phyloP scores from a whole-genome alignment of 1,284 basidiomycete genomes.

The Phellopilus nigrolimitatus region DNA sequence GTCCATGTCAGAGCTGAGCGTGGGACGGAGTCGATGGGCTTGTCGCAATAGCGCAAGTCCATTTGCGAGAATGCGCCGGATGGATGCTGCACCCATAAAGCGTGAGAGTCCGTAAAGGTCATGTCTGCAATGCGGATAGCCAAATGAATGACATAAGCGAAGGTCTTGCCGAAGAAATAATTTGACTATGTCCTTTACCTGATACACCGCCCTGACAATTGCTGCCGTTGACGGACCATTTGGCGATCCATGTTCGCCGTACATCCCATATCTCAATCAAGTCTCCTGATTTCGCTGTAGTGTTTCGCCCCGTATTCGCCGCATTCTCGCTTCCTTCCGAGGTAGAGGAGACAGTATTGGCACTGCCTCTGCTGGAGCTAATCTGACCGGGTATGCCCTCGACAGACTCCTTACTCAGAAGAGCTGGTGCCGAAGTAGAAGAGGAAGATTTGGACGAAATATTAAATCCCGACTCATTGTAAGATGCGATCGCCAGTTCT shows the following conservation, averaged over 20 bases:
- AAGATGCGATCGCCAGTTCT: slow-evolving; percentile 71
- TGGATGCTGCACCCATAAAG: slow-evolving; percentile 72
- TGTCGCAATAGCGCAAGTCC: slow-evolving; percentile 60
- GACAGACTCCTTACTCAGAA: slow-evolving; percentile 3
- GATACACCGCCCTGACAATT: slow-evolving; percentile 64
- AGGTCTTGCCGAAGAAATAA: not conserved
- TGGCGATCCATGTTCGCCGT: slow-evolving; percentile 73
- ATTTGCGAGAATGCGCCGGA: slow-evolving; percentile 80
- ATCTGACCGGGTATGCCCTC: slow-evolving; percentile 6
- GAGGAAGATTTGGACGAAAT: slow-evolving; percentile 26
- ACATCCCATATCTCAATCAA: slow-evolving; percentile 87
- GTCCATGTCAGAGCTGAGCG: slow-evolving; percentile 69
- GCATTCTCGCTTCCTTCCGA: slow-evolving; percentile 20
- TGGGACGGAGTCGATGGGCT: slow-evolving; percentile 67
- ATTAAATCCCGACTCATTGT: slow-evolving; percentile 50
- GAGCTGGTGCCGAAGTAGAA: slow-evolving; percentile 13
- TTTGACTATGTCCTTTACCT: slow-evolving; percentile 39
- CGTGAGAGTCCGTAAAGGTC: slow-evolving; percentile 65
- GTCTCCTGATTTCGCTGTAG: slow-evolving; percentile 37
- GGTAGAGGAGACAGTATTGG: not conserved
- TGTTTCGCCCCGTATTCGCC: slow-evolving; percentile 26
- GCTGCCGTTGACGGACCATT: slow-evolving; percentile 69
- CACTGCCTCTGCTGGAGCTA: not conserved
- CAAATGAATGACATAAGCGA: slow-evolving; percentile 21
- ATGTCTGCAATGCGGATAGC: slow-evolving; percentile 46